Percentiles rank a stretch among this genome's conserved stretches.
phyloP scores from a whole-genome alignment of 2,329 filamentous ascomycete species.

The Claviceps sp. region DNA sequence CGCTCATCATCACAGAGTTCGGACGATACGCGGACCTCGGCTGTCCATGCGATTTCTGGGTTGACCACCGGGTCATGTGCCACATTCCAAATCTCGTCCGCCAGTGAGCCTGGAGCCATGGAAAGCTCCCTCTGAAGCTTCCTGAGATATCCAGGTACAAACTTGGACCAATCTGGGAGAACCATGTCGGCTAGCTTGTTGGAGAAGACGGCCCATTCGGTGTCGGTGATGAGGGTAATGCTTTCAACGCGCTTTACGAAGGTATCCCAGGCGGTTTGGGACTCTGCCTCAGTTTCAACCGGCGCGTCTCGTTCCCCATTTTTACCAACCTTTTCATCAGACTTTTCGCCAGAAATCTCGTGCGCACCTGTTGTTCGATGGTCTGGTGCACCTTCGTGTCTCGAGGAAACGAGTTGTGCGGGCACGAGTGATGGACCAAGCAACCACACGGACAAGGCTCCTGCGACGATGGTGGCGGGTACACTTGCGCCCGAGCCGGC shows the following conservation, averaged over 20 bases:
- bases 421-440: conserved; percentile 31
- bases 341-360: background rate
- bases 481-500: conserved; percentile 8
- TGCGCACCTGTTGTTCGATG: background rate
- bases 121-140: conserved; percentile 84
- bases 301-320: conserved; percentile 9
- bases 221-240: conserved; percentile 40
- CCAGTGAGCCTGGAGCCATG: conserved; percentile 74
- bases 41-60: conserved; percentile 75
- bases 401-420: conserved; percentile 19
- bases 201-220: conserved; percentile 41
- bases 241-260: conserved; percentile 35
- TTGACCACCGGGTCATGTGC: conserved; percentile 73
- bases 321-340: background rate
- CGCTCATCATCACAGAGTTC: conserved; percentile 77
- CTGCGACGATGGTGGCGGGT: conserved; percentile 20
- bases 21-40: conserved; percentile 66
- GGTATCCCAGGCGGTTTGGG: conserved; percentile 31
- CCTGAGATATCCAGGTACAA: conserved; percentile 60
- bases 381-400: background rate
- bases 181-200: conserved; percentile 56
- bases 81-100: conserved; percentile 87
- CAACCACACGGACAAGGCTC: conserved; percentile 28
- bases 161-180: conserved; percentile 68
- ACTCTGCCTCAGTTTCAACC: conserved; percentile 10